phyloP scores from a whole-genome alignment of 139 green algal species.

The Haematococcus lacustris region DNA sequence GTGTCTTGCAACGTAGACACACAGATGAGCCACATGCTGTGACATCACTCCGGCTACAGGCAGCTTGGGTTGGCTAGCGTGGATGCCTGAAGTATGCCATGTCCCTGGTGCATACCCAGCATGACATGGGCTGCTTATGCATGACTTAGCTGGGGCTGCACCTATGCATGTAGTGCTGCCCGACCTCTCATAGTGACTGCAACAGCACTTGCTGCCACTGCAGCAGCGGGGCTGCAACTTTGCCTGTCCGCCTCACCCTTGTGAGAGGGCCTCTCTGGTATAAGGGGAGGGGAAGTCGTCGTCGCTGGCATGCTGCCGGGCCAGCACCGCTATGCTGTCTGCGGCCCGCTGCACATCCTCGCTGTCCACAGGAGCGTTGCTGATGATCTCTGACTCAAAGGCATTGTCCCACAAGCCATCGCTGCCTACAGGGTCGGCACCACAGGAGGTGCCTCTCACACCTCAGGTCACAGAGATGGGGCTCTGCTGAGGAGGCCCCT shows the following conservation, averaged over 20 bases:
- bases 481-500: too few relatives aligned
- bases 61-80: too few relatives aligned
- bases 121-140: background rate
- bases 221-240: too few relatives aligned
- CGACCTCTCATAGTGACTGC: background rate
- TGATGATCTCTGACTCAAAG: slow-evolving; percentile 33
- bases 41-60: too few relatives aligned
- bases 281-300: slow-evolving; percentile 68
- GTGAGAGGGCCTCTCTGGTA: slow-evolving; percentile 50
- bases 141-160: background rate
- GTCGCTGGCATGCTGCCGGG: slow-evolving; percentile 39
- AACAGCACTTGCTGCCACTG: background rate
- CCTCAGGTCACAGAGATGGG: too few relatives aligned
- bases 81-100: too few relatives aligned
- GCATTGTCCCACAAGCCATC: slow-evolving; percentile 75
- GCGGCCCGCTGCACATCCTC: slow-evolving; percentile 29
- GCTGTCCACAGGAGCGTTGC: slow-evolving; percentile 17
- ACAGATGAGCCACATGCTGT: too few relatives aligned
- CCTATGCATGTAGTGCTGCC: background rate
- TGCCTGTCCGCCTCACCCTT: slow-evolving; percentile 43
- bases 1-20: too few relatives aligned
- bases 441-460: too few relatives aligned
- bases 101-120: background rate
- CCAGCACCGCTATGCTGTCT: slow-evolving; percentile 18
- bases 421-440: slow-evolving; percentile 25